A percentile compares a stretch with the other conserved stretches of the same genome.
Evolutionary conservation across 805 yeast genomes (phyloP).

Genomic region (Candida michaelii): DNA sequence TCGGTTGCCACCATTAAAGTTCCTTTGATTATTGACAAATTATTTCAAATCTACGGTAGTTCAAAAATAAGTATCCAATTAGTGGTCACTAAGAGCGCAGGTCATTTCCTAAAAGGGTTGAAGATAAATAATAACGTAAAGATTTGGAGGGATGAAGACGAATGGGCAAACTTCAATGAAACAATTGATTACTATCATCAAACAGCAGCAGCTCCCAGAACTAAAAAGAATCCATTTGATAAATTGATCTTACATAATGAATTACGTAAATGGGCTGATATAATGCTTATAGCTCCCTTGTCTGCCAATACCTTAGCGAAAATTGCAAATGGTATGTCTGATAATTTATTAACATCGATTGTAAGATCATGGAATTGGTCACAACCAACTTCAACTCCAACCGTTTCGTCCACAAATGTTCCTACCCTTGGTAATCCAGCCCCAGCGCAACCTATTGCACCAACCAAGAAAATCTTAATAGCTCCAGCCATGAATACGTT

Average conservation of each 20-base stretch:
- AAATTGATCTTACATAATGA: constrained; percentile 44
- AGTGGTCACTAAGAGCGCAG: constrained; percentile 82
- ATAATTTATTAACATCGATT: constrained; percentile 43
- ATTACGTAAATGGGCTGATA: constrained; percentile 48
- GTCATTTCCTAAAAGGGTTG: constrained; percentile 61
- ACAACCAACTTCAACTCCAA: constrained; percentile 6
- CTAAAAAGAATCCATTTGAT: constrained; percentile 33
- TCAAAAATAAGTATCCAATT: constrained; percentile 74
- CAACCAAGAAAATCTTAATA: constrained; percentile 37
- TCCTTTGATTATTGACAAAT: constrained; percentile 82
- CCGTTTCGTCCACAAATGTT: constrained; percentile 7
- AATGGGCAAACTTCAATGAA: constrained; percentile 63
- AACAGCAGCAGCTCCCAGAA: constrained; percentile 21
- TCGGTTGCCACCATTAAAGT: constrained; percentile 95
- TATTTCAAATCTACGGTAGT: constrained; percentile 75
- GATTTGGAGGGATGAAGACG: constrained; percentile 92
- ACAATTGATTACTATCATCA: constrained; percentile 15
- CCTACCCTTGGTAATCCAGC: not conserved
- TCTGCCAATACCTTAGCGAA: constrained; percentile 48
- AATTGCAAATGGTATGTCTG: constrained; percentile 44
- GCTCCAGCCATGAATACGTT: constrained; percentile 52
- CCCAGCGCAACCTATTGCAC: not conserved
- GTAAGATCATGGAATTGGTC: constrained; percentile 40
- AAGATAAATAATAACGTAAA: constrained; percentile 65
- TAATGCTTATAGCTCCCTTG: constrained; percentile 45